Evolutionary conservation across 2,329 filamentous ascomycete genomes (phyloP).

Genomic region (Aspergillus hiratsukae): DNA sequence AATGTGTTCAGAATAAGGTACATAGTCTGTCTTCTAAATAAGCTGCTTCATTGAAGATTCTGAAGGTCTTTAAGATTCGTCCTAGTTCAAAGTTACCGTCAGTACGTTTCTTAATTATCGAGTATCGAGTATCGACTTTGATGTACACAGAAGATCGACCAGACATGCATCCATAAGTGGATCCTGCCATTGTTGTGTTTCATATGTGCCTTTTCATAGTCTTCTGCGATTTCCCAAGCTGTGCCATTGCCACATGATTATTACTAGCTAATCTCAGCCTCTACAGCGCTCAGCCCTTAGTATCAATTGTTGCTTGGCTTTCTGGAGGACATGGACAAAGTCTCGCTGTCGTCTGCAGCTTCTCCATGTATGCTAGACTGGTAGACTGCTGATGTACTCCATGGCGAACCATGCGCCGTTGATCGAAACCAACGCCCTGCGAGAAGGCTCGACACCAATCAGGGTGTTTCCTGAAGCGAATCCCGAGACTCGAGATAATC

Average conservation of each 20-base stretch:
- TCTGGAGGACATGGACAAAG: neutral
- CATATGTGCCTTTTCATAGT: neutral
- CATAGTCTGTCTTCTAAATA: too few relatives aligned
- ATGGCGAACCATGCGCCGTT: neutral
- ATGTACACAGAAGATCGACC: neutral
- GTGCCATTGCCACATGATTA: neutral
- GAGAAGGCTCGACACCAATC: too few relatives aligned
- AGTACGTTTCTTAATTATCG: too few relatives aligned
- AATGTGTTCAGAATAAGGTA: too few relatives aligned
- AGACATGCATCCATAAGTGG: neutral
- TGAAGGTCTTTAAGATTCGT: too few relatives aligned
- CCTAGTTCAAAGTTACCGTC: too few relatives aligned
- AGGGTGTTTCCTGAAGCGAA: too few relatives aligned
- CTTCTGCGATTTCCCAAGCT: neutral
- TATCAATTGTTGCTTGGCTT: neutral
- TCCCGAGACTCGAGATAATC: neutral
- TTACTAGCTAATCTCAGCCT: too few relatives aligned
- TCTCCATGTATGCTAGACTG: neutral
- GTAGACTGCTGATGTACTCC: neutral
- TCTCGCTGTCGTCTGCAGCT: neutral
- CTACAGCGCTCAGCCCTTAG: too few relatives aligned
- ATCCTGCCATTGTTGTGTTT: neutral
- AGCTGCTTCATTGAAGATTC: too few relatives aligned
- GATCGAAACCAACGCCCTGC: too few relatives aligned
- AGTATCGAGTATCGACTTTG: neutral